These are phyloP conservation scores for Xylariaceae sp. DNA, from an alignment of 2,329 filamentous ascomycete species.

Conservation along the genomic window DNA sequence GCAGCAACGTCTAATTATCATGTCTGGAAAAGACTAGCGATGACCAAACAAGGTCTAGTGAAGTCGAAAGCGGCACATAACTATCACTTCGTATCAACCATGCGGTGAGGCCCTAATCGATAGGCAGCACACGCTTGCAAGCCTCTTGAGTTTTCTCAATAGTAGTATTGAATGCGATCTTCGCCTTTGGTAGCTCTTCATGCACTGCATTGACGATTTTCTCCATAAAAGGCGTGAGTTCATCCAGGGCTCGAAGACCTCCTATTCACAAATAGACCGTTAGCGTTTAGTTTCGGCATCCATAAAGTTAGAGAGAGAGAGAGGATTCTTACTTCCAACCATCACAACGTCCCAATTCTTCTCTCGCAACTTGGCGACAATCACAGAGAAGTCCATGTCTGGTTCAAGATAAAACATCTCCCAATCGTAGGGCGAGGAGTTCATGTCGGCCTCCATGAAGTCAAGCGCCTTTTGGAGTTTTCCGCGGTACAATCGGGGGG, in stretches of 20 bases:
- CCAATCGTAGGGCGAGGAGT: neutral
- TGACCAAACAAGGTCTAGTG: no score
- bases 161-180: neutral
- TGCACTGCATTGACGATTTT: neutral
- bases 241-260: neutral
- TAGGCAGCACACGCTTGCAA: neutral
- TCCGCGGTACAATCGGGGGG: neutral
- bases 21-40: no score
- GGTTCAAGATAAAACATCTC: neutral
- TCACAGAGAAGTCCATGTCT: neutral
- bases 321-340: neutral
- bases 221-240: neutral
- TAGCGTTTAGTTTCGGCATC: neutral
- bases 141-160: neutral
- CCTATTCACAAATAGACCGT: neutral
- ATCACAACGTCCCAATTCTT: neutral
- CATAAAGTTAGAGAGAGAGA: neutral
- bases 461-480: neutral
- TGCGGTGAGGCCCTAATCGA: neutral
- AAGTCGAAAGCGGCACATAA: constrained; percentile 28
- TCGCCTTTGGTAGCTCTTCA: neutral
- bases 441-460: neutral
- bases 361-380: neutral
- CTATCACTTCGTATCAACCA: neutral
- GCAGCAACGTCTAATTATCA: no score